Evolutionary conservation across 1,284 basidiomycete genomes (phyloP).

Genomic region (Phaffia rhodozyma): DNA sequence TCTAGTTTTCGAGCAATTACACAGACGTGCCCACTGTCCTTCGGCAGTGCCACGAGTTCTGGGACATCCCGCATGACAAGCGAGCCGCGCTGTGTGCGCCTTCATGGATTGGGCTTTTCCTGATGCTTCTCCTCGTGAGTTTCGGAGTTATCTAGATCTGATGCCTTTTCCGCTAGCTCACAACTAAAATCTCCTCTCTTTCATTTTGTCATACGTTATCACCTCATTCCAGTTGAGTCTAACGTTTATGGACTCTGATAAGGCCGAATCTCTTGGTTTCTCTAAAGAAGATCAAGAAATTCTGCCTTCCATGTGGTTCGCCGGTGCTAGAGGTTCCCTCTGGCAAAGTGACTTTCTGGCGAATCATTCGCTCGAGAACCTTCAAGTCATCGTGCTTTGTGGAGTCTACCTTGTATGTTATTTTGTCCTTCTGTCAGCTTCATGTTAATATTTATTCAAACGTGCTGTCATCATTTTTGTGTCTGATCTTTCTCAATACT

Average conservation of each 20-base stretch:
- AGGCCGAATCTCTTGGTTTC: conserved; percentile 6
- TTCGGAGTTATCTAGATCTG: not conserved
- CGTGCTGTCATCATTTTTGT: not conserved
- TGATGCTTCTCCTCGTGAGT: conserved; percentile 7
- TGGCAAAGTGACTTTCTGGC: conserved; percentile 37
- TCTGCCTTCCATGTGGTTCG: conserved; percentile 9
- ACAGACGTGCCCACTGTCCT: conserved; percentile 35
- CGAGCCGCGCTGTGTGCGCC: conserved; percentile 18
- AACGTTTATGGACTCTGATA: conserved; percentile 7
- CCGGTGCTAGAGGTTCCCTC: conserved; percentile 20
- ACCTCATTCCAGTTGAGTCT: conserved; percentile 1
- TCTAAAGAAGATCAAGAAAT: conserved; percentile 8
- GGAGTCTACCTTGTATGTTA: conserved; percentile 33
- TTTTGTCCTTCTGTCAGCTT: not conserved
- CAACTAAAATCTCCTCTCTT: not conserved
- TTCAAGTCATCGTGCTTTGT: conserved; percentile 33
- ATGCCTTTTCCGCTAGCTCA: not conserved
- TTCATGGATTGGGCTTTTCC: conserved; percentile 10
- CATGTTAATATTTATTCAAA: not conserved
- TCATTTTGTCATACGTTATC: not conserved
- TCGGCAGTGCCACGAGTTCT: conserved; percentile 33
- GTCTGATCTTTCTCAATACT: not conserved
- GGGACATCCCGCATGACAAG: conserved; percentile 30
- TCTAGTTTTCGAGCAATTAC: not conserved
- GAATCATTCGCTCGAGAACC: conserved; percentile 32